phyloP scores from a whole-genome alignment of 176 grass and related monocot genomes.

The Phoenix dactylifera region DNA sequence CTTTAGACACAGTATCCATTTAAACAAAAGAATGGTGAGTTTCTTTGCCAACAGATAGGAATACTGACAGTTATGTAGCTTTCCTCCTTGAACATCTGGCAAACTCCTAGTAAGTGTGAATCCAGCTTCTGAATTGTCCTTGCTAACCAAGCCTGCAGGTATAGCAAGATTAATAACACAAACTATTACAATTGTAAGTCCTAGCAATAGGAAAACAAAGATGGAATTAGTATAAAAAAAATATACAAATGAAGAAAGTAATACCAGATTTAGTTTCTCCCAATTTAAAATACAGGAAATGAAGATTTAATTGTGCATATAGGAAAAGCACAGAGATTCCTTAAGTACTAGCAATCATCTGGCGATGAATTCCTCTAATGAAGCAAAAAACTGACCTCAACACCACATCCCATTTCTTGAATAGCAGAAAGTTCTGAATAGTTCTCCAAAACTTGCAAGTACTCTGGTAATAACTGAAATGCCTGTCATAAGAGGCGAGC shows the following conservation, averaged over 20 bases:
- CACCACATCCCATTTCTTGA: conserved; percentile 84
- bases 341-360: not conserved
- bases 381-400: conserved; percentile 56
- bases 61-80: conserved; percentile 86
- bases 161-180: conserved; percentile 24
- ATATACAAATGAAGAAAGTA: not conserved
- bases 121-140: conserved; percentile 85
- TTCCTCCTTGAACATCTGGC: conserved; percentile 79
- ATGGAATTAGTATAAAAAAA: not conserved
- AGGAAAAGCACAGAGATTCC: too few relatives aligned
- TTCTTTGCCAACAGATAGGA: conserved; percentile 10
- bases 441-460: conserved; percentile 97
- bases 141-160: conserved; percentile 71
- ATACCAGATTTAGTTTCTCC: too few relatives aligned
- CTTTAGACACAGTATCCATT: not conserved
- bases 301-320: too few relatives aligned
- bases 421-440: conserved; percentile 75
- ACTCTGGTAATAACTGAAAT: conserved; percentile 91
- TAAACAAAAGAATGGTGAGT: conserved; percentile 11
- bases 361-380: not conserved
- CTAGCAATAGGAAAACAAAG: conserved; percentile 7
- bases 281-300: too few relatives aligned
- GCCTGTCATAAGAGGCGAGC: conserved; percentile 47
- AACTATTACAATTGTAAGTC: not conserved
- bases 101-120: conserved; percentile 69